Conservation (phyloP, 176 grass and related monocot species). For the Thalia dealbata region DNA sequence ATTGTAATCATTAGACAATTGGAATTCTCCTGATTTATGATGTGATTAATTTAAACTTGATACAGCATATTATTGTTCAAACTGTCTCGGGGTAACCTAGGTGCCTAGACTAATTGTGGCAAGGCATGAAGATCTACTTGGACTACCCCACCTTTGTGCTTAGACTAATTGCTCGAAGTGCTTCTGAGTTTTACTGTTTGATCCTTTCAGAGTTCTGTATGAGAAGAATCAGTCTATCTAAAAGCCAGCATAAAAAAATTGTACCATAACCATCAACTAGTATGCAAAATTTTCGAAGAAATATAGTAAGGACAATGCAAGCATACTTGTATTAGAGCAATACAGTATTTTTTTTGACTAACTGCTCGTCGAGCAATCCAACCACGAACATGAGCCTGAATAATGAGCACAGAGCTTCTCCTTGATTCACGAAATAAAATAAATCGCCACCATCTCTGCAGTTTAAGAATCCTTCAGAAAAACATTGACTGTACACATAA, state of each 20-base stretch:
- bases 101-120: too few relatives aligned
- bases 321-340: slow-evolving; percentile 41
- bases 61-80: too few relatives aligned
- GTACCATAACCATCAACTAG: background rate
- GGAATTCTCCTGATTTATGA: too few relatives aligned
- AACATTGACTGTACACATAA: background rate
- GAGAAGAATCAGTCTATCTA: background rate
- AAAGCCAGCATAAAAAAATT: background rate
- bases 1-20: too few relatives aligned
- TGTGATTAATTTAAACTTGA: too few relatives aligned
- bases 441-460: slow-evolving; percentile 64
- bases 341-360: slow-evolving; percentile 22
- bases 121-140: too few relatives aligned
- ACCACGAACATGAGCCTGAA: slow-evolving; percentile 39
- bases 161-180: too few relatives aligned
- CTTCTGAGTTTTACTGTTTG: too few relatives aligned
- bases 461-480: slow-evolving; percentile 18
- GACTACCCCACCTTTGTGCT: too few relatives aligned
- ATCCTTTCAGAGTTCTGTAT: too few relatives aligned
- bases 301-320: background rate
- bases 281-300: background rate
- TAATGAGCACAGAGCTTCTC: slow-evolving; percentile 31
- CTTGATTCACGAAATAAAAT: slow-evolving; percentile 33
- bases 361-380: slow-evolving; percentile 29
- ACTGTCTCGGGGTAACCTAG: too few relatives aligned